Evolutionary conservation across 306 rosid genomes (phyloP), one percentile per base, ranked within the genome.

Genomic region (Cucurbita argyrosperma): DNA sequence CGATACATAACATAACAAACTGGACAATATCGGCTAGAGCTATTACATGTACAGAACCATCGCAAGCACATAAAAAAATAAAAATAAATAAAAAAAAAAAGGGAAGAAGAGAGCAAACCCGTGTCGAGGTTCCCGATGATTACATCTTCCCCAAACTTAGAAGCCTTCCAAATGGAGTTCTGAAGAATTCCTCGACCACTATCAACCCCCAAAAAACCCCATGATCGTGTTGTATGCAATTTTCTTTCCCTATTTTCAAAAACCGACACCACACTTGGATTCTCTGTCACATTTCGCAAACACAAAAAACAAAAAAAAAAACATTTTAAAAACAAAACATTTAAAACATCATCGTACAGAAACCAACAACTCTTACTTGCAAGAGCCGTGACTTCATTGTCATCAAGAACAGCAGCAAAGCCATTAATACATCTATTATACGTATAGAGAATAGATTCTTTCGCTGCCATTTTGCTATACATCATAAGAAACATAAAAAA

Each of bases 351-450:
- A 5, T 40, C 5, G 1, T 40, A 3, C 16, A 7, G 4, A 1
- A 61, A 13, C 3, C 9, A 14, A 35, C 8, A 11, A 26, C 76
- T 55, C 60, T 65, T 73, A 91, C 97, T 82, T 55, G 84, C 81
- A 74, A 89, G 62, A 59, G 16, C 62, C 0, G 69, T 73, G 5
- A 84, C 96, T 71, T 82, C 84, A 59, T 85, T 72, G 4, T 89
- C 92, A 2, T 87, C 85, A 49, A 92, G 86, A 8, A 83, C 12
- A 15, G 96, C 97, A 1, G 97, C 97, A 50, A 92, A 92, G 4
- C 96, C 97, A 68, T 92, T 92, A 37, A 92, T 85, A 15, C 81
- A 10, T 71, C 74, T 78, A 8, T 38, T 85, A 35, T 92, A 92
- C 4, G 97, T 89, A 77, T 92, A 89, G 52, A 88, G 79, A 2